Percentiles rank a stretch among this genome's conserved stretches.
These are phyloP conservation scores for Trichoderma koningii DNA, from an alignment of 2,329 filamentous ascomycete species.

Conservation along the genomic window DNA sequence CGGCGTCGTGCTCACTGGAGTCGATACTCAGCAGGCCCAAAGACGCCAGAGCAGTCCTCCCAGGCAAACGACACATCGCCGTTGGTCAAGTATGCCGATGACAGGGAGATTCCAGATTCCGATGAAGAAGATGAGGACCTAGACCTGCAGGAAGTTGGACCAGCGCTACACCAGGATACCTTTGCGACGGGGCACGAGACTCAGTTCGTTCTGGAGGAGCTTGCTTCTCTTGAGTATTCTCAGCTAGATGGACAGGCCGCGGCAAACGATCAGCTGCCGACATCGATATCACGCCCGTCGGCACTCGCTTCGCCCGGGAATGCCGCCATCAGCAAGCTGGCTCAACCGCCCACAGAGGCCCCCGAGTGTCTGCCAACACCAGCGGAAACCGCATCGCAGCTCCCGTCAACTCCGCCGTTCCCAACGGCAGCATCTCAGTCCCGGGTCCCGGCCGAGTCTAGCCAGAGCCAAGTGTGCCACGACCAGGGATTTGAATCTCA, in stretches of 20 bases:
- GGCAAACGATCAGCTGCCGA: no score
- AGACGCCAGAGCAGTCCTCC: neutral
- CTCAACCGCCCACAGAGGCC: neutral
- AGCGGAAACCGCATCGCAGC: neutral
- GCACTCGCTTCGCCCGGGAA: neutral
- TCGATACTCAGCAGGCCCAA: neutral
- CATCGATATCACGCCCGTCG: neutral
- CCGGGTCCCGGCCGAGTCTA: neutral
- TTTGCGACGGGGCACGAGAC: conserved; percentile 40
- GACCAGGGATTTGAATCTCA: conserved; percentile 46
- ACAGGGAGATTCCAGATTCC: conserved; percentile 52
- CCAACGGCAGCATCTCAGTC: neutral
- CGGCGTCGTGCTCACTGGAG: conserved; percentile 1
- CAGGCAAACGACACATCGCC: neutral
- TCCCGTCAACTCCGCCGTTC: neutral
- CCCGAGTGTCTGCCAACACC: neutral
- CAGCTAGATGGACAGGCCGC: neutral
- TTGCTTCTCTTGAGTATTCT: conserved; percentile 36
- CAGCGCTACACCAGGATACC: conserved; percentile 28
- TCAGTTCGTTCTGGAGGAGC: conserved; percentile 40
- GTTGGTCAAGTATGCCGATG: neutral
- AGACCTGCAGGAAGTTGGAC: conserved; percentile 19
- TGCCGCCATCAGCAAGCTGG: neutral
- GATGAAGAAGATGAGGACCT: conserved; percentile 45
- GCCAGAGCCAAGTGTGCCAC: conserved; percentile 31